Conservation (phyloP, 495 filamentous ascomycete genomes). For the Letharia columbiana region DNA sequence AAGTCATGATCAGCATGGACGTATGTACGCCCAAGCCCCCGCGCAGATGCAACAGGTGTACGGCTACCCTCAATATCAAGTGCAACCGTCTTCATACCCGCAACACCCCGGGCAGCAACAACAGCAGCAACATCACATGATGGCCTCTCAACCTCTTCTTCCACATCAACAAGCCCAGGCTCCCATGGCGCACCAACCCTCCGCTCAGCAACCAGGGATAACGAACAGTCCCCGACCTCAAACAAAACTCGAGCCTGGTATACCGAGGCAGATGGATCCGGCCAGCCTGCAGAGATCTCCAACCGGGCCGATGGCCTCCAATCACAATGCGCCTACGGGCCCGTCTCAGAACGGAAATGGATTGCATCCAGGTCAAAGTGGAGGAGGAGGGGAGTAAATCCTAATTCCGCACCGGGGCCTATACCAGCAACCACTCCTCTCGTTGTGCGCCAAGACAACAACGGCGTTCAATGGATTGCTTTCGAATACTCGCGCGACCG, state of each 20-base stretch:
- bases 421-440: slow-evolving; percentile 97
- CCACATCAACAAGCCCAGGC: slow-evolving; percentile 32
- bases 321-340: slow-evolving; percentile 38
- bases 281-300: slow-evolving; percentile 48
- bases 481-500: slow-evolving; percentile 97
- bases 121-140: slow-evolving; percentile 29
- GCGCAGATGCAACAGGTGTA: slow-evolving; percentile 37
- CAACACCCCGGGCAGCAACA: slow-evolving; percentile 15
- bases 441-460: slow-evolving; percentile 90
- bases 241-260: slow-evolving; percentile 45
- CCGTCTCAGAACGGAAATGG: slow-evolving; percentile 48
- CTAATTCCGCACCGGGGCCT: slow-evolving; percentile 90
- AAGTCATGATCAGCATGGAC: slow-evolving; percentile 73
- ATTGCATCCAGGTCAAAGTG: slow-evolving; percentile 37
- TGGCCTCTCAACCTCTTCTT: slow-evolving; percentile 37
- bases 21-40: slow-evolving; percentile 72
- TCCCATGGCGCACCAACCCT: slow-evolving; percentile 33
- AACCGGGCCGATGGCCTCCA: slow-evolving; percentile 43
- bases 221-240: slow-evolving; percentile 55
- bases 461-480: slow-evolving; percentile 97
- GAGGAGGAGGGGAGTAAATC: slow-evolving; percentile 51
- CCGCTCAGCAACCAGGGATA: slow-evolving; percentile 30
- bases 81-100: slow-evolving; percentile 45
- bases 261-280: slow-evolving; percentile 25
- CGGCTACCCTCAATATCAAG: slow-evolving; percentile 54